phyloP scores from a whole-genome alignment of 2,329 filamentous ascomycete species.

The Clonostachys chloroleuca region DNA sequence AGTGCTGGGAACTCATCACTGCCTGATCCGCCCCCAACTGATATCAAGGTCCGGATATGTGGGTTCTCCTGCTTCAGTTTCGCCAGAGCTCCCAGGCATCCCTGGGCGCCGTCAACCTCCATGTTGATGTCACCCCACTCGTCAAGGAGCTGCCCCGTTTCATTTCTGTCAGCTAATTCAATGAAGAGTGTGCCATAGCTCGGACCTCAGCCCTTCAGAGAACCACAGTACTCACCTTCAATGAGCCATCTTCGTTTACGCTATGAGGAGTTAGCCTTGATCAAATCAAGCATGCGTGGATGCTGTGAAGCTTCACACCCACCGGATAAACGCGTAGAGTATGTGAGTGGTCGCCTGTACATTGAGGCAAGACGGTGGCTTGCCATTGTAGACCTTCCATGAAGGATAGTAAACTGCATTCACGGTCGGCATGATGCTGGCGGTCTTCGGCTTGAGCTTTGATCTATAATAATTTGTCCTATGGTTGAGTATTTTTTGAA shows the following conservation, averaged over 20 bases:
- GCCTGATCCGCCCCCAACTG: slow-evolving; percentile 60
- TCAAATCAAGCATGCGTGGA: neutral
- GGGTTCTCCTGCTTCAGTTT: slow-evolving; percentile 53
- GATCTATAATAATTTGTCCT: too few relatives aligned
- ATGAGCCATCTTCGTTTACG: slow-evolving; percentile 22
- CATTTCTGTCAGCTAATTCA: slow-evolving; percentile 1
- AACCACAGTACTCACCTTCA: slow-evolving; percentile 28
- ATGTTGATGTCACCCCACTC: slow-evolving; percentile 60
- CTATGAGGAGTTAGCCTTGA: slow-evolving; percentile 13
- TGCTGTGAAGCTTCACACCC: slow-evolving; percentile 5
- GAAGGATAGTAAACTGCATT: slow-evolving; percentile 59
- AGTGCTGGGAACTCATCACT: slow-evolving; percentile 58
- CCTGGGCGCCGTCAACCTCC: slow-evolving; percentile 51
- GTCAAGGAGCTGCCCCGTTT: slow-evolving; percentile 37
- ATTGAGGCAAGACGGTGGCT: slow-evolving; percentile 54
- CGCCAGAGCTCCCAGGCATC: slow-evolving; percentile 56
- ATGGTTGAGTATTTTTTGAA: too few relatives aligned
- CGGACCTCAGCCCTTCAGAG: too few relatives aligned
- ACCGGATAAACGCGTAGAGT: slow-evolving; percentile 60
- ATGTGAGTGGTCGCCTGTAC: slow-evolving; percentile 55
- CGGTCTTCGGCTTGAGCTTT: too few relatives aligned
- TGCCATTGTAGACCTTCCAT: slow-evolving; percentile 57
- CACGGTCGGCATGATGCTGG: slow-evolving; percentile 5
- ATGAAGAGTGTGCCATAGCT: neutral
- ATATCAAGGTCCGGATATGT: slow-evolving; percentile 55